Percentiles rank a stretch among this genome's conserved stretches.
Evolutionary conservation across 2,329 filamentous ascomycete species (phyloP).

Genomic region (Pseudocercospora macadamiae): DNA sequence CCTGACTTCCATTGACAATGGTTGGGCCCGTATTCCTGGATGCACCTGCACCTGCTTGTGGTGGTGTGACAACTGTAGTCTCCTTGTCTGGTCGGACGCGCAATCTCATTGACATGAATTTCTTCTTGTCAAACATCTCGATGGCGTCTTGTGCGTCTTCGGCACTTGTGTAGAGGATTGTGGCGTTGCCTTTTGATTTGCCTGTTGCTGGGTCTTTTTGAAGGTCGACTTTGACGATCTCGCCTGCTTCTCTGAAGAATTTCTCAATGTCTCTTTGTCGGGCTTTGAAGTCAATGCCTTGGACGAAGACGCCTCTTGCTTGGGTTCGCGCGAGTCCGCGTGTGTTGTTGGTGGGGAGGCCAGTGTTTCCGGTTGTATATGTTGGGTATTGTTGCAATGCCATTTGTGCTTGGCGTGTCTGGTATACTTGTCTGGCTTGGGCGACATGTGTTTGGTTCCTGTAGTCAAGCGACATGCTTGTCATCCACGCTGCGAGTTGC

Average conservation of each 20-base stretch:
- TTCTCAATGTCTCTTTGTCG: constrained; percentile 29
- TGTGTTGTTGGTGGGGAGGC: constrained; percentile 32
- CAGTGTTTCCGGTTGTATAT: constrained; percentile 26
- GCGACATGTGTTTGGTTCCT: constrained; percentile 11
- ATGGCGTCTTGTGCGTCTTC: constrained; percentile 33
- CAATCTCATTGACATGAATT: constrained; percentile 31
- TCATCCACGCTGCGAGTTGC: constrained; percentile 17
- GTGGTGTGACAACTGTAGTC: constrained; percentile 21
- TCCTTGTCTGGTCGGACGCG: constrained; percentile 34
- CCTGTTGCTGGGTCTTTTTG: constrained; percentile 30
- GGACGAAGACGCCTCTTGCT: constrained; percentile 36
- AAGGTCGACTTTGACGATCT: constrained; percentile 31
- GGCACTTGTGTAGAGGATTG: constrained; percentile 31
- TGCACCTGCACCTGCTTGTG: neutral
- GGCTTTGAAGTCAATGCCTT: constrained; percentile 33
- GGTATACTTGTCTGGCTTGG: constrained; percentile 8
- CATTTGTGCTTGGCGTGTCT: constrained; percentile 10
- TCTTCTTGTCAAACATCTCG: constrained; percentile 27
- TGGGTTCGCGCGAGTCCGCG: constrained; percentile 31
- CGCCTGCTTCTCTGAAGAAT: constrained; percentile 32
- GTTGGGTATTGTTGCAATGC: constrained; percentile 12
- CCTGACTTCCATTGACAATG: constrained; percentile 32
- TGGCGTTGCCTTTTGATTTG: constrained; percentile 36
- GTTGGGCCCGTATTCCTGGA: constrained; percentile 18
- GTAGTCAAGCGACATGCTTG: constrained; percentile 11